Evolutionary conservation across 2,329 filamentous ascomycete species (phyloP).

Genomic region (Trichoderma harzianum): DNA sequence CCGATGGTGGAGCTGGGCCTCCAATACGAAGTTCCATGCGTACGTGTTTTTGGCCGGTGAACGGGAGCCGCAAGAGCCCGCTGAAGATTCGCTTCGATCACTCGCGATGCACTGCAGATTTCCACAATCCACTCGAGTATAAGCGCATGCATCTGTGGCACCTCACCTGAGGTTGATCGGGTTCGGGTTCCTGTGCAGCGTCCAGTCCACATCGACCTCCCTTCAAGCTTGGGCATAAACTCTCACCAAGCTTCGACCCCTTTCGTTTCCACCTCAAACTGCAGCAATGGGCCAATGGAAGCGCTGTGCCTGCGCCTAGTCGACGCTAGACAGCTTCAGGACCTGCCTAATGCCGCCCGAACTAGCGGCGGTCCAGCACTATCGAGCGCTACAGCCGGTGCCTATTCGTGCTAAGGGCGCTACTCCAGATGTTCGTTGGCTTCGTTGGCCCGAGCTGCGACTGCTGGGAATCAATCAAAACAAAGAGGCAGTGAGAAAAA

Average conservation of each 20-base stretch:
- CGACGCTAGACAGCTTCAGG: not conserved
- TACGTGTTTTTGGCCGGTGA: not conserved
- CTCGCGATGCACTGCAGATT: conserved; percentile 1
- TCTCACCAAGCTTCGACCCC: not conserved
- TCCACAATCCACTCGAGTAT: not conserved
- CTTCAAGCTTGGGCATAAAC: not conserved
- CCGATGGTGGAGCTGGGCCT: not conserved
- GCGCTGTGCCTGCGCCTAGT: conserved; percentile 8
- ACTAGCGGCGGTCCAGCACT: not conserved
- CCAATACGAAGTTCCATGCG: not conserved
- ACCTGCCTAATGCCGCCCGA: conserved; percentile 1
- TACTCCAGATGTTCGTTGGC: not conserved
- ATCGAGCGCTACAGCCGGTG: not conserved
- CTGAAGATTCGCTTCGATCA: not conserved
- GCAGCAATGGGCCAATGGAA: not conserved
- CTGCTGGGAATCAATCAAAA: not conserved
- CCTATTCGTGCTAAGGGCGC: not conserved
- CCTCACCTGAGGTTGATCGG: not conserved
- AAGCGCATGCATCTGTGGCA: not conserved
- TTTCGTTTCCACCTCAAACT: not conserved
- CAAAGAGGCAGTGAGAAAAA: not conserved
- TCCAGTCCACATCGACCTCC: not conserved
- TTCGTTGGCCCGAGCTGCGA: not conserved
- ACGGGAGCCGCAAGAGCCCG: not conserved
- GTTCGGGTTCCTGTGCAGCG: not conserved